Evolutionary conservation across 176 grass and related monocot genomes (phyloP), one percentile per base, ranked within the genome.

Genomic region (Phoenix roebelenii): DNA sequence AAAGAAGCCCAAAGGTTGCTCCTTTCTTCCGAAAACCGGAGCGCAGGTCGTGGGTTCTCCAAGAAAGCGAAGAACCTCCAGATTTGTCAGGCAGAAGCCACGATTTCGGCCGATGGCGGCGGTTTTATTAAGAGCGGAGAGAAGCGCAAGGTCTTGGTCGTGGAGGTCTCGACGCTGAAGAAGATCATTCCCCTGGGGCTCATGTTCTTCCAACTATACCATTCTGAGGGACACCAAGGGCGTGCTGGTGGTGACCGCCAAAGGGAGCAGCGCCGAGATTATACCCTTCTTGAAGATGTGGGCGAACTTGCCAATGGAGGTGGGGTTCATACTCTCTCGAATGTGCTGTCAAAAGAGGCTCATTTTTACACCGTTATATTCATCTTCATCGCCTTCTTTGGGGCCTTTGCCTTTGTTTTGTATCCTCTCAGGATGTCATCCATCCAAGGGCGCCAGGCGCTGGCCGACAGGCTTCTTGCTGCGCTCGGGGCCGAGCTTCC

Each of bases 131-230:
- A 63, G 58, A 51, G 15, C n/a, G 24, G 54, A 19, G 30, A 57
- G 29, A 58, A 69, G 32, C 67, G 54, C 19, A 69, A 78, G 54
- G 70, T 81, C 23, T 72, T 93, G 29, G 88, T 83, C 54, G 23
- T 86, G 10, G 83, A 79, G 26, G 18, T 80, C n/a, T 50, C 59
- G 61, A 91, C 83, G 18, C 74, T 77, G 4, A 84, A 84, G 65
- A 84, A 93, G 74, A 87, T 93, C 28, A 39, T 93, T 22, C 88
- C 88, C 4, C 77, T 93, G 26, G 88, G 88, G 7, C 16, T 87
- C 18, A 93, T 93, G 88, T 91, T 93, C 80, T 92, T 92, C 74
- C 80, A 93, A 87, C 68, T 87, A 87, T 63, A 87, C 88, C 18
- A 87, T 93, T 81, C 80, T 87, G 12, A 61, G 87, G 62, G 83